Conservation (phyloP, 1,284 basidiomycete genomes). For the Melampsora medusae region DNA sequence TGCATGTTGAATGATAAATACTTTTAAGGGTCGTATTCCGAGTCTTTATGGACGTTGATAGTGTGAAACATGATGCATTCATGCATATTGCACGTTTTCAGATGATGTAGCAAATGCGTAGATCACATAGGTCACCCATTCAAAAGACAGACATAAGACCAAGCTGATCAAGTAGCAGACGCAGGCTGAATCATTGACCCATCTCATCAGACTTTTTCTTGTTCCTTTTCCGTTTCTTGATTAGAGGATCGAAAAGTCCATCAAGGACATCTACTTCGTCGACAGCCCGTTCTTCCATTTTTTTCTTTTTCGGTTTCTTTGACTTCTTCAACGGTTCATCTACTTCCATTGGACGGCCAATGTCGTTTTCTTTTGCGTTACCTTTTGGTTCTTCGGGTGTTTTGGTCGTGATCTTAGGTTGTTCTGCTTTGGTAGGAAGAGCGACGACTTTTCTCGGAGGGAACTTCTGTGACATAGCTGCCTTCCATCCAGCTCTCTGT, state of each 20-base stretch:
- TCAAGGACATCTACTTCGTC: background rate
- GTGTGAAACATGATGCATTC: no score
- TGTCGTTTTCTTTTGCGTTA: no score
- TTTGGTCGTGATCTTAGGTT: background rate
- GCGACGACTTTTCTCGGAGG: conserved; percentile 2
- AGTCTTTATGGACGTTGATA: no score
- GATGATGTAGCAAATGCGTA: no score
- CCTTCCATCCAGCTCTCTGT: conserved; percentile 77
- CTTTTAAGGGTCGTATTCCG: no score
- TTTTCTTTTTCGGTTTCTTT: background rate
- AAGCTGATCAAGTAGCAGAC: no score
- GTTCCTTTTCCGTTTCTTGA: background rate
- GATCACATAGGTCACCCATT: no score
- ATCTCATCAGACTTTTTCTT: conserved; percentile 4
- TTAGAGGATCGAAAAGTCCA: background rate
- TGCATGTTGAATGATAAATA: no score
- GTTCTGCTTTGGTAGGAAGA: background rate
- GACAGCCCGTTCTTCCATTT: background rate
- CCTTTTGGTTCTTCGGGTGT: background rate
- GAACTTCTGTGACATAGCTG: conserved; percentile 46
- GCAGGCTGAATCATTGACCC: no score
- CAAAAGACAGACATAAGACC: no score
- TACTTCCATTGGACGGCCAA: background rate
- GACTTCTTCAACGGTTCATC: background rate
- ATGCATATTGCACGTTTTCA: no score